Evolutionary conservation across 441 rosid species (phyloP).

Genomic region (Sinapis alba): DNA sequence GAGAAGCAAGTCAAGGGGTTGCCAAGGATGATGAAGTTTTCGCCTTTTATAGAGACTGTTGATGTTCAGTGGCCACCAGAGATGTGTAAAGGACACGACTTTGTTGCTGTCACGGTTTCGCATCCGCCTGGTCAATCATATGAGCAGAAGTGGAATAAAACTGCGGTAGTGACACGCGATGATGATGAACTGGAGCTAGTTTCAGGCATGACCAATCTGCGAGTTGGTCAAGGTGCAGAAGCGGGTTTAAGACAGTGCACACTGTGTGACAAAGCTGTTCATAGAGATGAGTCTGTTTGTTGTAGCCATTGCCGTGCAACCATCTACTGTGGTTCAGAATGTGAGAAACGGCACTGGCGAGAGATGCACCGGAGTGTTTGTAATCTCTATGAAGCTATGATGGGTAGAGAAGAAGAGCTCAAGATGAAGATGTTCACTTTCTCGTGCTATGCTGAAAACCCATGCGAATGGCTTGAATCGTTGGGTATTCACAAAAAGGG

Average conservation of each 20-base stretch:
- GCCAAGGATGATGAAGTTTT: constrained; percentile 51
- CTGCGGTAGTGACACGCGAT: background rate
- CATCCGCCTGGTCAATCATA: constrained; percentile 67
- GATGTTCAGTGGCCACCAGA: constrained; percentile 78
- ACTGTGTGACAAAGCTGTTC: constrained; percentile 31
- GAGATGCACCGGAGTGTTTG: constrained; percentile 35
- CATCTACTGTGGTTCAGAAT: constrained; percentile 30
- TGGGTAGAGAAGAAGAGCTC: constrained; percentile 31
- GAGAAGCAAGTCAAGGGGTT: constrained; percentile 53
- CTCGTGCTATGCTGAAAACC: constrained; percentile 26
- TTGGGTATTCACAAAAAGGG: constrained; percentile 34
- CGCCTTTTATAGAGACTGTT: constrained; percentile 71
- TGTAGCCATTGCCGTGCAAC: constrained; percentile 37
- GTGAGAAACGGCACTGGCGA: constrained; percentile 36
- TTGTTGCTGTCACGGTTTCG: constrained; percentile 72
- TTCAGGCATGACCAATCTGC: constrained; percentile 14
- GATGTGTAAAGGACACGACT: constrained; percentile 54
- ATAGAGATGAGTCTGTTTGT: constrained; percentile 24
- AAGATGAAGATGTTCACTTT: constrained; percentile 29
- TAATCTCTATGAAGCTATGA: constrained; percentile 35
- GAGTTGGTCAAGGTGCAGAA: constrained; percentile 17
- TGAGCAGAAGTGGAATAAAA: constrained; percentile 46
- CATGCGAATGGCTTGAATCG: constrained; percentile 35
- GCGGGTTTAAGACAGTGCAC: constrained; percentile 23
- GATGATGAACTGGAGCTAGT: constrained; percentile 23